Evolutionary conservation across 306 rosid species (phyloP), one percentile per base, ranked within the genome.

Genomic region (Mucuna pruriens): DNA sequence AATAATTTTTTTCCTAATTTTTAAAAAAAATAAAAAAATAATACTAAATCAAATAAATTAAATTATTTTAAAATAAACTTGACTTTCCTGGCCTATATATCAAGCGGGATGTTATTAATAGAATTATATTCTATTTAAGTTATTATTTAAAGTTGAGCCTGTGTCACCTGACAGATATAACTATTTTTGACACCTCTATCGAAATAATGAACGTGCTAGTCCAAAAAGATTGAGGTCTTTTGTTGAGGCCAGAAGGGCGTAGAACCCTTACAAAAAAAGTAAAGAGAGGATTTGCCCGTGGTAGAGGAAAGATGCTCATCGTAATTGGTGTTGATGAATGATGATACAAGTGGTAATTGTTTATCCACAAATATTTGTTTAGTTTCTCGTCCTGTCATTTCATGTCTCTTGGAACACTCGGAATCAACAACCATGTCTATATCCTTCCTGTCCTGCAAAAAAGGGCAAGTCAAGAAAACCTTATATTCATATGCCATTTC

Each of bases 381-480:
- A 11, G 7, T 77, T 82, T 7, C 9, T 57, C 5, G 6, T 10
- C 42, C 52, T 20, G 17, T 23, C 78, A 68, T 52, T 16, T 65
- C 44, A 71, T 51, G 33, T 64, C 54, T 42, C 76, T 23, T 48
- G 76, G 69, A 83, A 76, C 66, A 39, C 31, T 9, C 49, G 80
- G 87, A 83, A 85, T 77, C 74, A 44, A 52, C 15, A 17, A 42
- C 54, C 58, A 74, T 44, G 55, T 61, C 78, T 23, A 71, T 46
- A 42, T 83, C 19, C 76, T 84, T 79, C 83, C 9, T 82, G 73
- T 87, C 84, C 71, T 20, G 81, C 86, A 38, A 83, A 91, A 80
- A 88, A 62, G 82, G 87, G 89, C 15, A 93, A 88, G 85, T 85
- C 82, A 6, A 60, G 78, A 38, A 69, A 48, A 66, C 58, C 68